A percentile compares a stretch with the other conserved stretches of the same genome.
phyloP scores from a whole-genome alignment of 306 rosid species.

The Elaeagnus macrophylla region DNA sequence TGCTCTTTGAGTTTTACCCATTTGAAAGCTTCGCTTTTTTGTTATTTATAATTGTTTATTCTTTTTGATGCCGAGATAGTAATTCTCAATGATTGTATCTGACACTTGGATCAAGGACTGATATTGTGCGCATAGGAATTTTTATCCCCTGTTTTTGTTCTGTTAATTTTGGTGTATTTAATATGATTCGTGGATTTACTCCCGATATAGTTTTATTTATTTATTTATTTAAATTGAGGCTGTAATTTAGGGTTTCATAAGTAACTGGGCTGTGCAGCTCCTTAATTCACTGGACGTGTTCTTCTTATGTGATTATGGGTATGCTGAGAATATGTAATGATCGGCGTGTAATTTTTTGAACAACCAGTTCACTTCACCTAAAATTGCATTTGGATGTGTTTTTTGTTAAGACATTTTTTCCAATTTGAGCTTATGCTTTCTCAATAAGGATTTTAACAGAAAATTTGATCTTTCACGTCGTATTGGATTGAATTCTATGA shows the following conservation, averaged over 20 bases:
- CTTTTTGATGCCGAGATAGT: conserved; percentile 2
- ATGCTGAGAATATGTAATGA: no score
- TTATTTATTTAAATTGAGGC: not conserved
- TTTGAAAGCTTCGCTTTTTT: not conserved
- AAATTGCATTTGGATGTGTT: no score
- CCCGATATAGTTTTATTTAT: no score
- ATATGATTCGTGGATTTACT: not conserved
- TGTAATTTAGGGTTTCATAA: not conserved
- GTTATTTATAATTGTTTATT: conserved; percentile 5
- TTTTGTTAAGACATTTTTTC: no score
- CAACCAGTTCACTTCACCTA: no score
- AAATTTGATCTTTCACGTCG: no score
- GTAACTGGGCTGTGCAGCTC: not conserved
- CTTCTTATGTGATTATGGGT: no score
- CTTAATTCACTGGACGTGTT: no score
- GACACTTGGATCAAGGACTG: conserved; percentile 12
- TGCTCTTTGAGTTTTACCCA: not conserved
- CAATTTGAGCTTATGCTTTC: no score
- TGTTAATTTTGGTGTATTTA: conserved; percentile 1
- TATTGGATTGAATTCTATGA: no score
- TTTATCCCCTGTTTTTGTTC: not conserved
- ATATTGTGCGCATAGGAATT: conserved; percentile 4
- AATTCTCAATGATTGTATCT: conserved; percentile 5
- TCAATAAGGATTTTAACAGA: no score
- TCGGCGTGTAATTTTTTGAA: no score